phyloP scores from a whole-genome alignment of 2,329 filamentous ascomycete species.

The Ophiostoma sp. region DNA sequence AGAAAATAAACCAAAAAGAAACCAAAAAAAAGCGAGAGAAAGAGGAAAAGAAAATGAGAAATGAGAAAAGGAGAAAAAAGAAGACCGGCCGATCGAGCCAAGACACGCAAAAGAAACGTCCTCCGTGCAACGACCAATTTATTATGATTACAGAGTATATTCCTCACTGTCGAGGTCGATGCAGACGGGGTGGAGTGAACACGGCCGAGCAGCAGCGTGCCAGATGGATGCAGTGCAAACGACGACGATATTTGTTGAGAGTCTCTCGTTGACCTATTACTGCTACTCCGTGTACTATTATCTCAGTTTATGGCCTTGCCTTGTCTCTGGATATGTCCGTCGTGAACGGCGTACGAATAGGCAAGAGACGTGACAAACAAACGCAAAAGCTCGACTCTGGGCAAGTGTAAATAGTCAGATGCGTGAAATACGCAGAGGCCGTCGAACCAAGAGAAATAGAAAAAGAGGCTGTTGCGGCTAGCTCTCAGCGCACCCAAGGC shows the following conservation, averaged over 20 bases:
- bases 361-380: too few species aligned
- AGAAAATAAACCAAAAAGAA: not conserved
- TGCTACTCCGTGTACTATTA: too few species aligned
- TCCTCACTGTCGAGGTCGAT: not conserved
- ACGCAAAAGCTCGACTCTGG: too few species aligned
- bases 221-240: not conserved
- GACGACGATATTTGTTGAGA: too few species aligned
- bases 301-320: too few species aligned
- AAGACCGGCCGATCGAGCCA: not conserved
- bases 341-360: too few species aligned
- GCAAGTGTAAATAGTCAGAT: not conserved
- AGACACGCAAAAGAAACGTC: not conserved
- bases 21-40: too few species aligned
- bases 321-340: too few species aligned
- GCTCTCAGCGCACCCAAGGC: constrained; percentile 11
- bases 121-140: not conserved
- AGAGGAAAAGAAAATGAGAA: too few species aligned
- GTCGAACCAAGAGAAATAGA: constrained; percentile 1
- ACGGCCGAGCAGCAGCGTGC: not conserved
- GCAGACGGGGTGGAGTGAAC: not conserved
- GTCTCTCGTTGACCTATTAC: too few species aligned
- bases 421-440: not conserved
- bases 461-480: constrained; percentile 19
- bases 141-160: not conserved
- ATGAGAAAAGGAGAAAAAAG: too few species aligned